Conservation (phyloP, 768 basidiomycete genomes). For the Leccinum pellstonianum region DNA sequence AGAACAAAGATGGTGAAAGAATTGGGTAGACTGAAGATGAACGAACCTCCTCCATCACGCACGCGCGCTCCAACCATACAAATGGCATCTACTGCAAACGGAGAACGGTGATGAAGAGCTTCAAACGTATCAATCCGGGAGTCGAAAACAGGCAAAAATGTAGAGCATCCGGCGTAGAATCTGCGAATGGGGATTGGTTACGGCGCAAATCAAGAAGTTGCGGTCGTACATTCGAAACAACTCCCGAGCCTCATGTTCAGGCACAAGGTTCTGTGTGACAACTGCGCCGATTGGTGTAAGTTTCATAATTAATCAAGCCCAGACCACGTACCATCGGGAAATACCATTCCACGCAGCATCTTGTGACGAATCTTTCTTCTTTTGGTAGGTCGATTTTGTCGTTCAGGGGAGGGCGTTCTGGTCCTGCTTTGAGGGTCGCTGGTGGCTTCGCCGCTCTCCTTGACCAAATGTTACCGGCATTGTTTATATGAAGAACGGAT, state of each 20-base stretch:
- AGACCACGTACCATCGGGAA: constrained; percentile 66
- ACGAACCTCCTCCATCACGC: constrained; percentile 83
- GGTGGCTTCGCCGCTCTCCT: constrained; percentile 72
- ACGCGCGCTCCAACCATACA: constrained; percentile 93
- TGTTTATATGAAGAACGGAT: constrained; percentile 4
- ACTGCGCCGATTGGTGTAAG: constrained; percentile 42
- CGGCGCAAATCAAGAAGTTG: constrained; percentile 7
- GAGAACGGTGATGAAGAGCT: constrained; percentile 81
- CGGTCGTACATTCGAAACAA: constrained; percentile 72
- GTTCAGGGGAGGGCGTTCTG: constrained; percentile 70
- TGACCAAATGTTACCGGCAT: constrained; percentile 14
- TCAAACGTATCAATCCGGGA: constrained; percentile 81
- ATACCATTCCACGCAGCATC: constrained; percentile 54
- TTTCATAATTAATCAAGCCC: not conserved
- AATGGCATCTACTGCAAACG: constrained; percentile 89
- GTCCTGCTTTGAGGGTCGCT: constrained; percentile 76
- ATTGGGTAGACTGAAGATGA: not conserved
- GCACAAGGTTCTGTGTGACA: constrained; percentile 78
- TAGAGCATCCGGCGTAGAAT: constrained; percentile 91
- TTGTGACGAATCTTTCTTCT: constrained; percentile 71
- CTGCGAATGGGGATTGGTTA: constrained; percentile 38
- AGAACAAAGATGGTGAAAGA: constrained; percentile 11
- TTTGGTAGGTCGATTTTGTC: constrained; percentile 66
- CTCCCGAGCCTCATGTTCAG: constrained; percentile 81
- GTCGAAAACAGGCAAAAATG: constrained; percentile 88